These are phyloP conservation scores for Penicillium tannophilum DNA, from an alignment of 495 filamentous ascomycete genomes.

Conservation along the genomic window DNA sequence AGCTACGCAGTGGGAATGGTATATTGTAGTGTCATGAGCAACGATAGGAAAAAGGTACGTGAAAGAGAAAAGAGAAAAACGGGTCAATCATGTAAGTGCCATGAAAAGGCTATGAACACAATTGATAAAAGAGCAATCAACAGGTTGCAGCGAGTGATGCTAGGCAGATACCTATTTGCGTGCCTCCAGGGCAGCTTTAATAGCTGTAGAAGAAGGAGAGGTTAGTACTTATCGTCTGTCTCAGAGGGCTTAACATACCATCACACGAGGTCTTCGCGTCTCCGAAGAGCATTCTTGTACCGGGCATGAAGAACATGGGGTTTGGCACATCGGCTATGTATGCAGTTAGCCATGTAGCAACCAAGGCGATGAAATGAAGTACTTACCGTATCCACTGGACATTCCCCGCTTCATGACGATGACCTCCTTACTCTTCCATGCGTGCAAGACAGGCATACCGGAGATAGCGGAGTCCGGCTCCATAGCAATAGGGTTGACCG, in stretches of 20 bases:
- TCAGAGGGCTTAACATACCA: constrained; percentile 40
- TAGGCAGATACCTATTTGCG: constrained; percentile 30
- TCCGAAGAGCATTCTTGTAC: constrained; percentile 82
- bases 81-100: neutral
- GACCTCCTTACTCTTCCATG: constrained; percentile 88
- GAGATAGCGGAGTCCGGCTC: constrained; percentile 78
- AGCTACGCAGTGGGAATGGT: neutral
- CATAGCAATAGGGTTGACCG: constrained; percentile 80
- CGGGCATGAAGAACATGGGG: constrained; percentile 85
- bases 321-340: constrained; percentile 74
- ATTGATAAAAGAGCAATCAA: neutral
- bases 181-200: constrained; percentile 45
- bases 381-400: constrained; percentile 76
- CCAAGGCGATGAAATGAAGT: neutral
- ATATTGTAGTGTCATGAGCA: neutral
- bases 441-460: constrained; percentile 83
- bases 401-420: constrained; percentile 85
- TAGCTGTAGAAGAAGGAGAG: constrained; percentile 26
- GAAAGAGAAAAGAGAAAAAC: neutral
- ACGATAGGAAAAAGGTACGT: neutral
- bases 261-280: constrained; percentile 81
- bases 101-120: neutral
- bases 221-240: neutral
- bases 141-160: neutral
- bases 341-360: neutral